A percentile compares a stretch with the other conserved stretches of the same genome.
These are phyloP conservation scores for Lipomyces oligophaga DNA, from an alignment of 805 yeast species.

Conservation along the genomic window DNA sequence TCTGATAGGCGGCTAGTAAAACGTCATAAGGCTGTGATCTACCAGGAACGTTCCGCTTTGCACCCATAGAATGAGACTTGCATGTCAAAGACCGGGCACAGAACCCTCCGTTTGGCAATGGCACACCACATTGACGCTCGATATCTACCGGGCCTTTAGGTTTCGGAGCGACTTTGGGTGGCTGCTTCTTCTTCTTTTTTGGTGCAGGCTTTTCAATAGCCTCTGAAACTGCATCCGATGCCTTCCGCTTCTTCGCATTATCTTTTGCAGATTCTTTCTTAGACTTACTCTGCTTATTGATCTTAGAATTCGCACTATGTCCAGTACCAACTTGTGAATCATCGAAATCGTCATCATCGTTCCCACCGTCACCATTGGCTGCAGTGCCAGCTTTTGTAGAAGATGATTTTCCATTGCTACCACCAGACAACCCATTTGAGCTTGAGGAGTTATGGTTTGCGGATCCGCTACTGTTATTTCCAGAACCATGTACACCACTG, in stretches of 20 bases:
- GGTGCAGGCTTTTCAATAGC: constrained; percentile 18
- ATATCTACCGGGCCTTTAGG: constrained; percentile 68
- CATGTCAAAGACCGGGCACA: constrained; percentile 96
- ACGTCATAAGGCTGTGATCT: constrained; percentile 90
- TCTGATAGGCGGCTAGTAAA: constrained; percentile 81
- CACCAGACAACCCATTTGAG: background rate
- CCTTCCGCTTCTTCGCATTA: constrained; percentile 21
- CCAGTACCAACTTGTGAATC: background rate
- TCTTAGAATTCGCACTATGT: no score
- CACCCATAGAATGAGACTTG: constrained; percentile 98
- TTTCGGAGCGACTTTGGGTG: constrained; percentile 34
- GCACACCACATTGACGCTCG: constrained; percentile 94
- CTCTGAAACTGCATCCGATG: constrained; percentile 22
- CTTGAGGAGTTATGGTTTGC: background rate
- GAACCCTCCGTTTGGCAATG: constrained; percentile 86
- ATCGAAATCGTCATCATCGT: background rate
- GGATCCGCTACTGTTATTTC: constrained; percentile 3
- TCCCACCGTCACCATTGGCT: background rate
- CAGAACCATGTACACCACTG: constrained; percentile 24
- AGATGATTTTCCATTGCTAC: background rate
- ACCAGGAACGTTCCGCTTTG: constrained; percentile 91
- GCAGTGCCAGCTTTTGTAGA: constrained; percentile 23
- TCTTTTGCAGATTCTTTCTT: constrained; percentile 11
- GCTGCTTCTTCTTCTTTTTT: constrained; percentile 26
- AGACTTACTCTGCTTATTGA: constrained; percentile 1